Percentiles rank a stretch among this genome's conserved stretches.
These are phyloP conservation scores for Penicillium sp. DNA, from an alignment of 2,329 filamentous ascomycete species.

Conservation along the genomic window DNA sequence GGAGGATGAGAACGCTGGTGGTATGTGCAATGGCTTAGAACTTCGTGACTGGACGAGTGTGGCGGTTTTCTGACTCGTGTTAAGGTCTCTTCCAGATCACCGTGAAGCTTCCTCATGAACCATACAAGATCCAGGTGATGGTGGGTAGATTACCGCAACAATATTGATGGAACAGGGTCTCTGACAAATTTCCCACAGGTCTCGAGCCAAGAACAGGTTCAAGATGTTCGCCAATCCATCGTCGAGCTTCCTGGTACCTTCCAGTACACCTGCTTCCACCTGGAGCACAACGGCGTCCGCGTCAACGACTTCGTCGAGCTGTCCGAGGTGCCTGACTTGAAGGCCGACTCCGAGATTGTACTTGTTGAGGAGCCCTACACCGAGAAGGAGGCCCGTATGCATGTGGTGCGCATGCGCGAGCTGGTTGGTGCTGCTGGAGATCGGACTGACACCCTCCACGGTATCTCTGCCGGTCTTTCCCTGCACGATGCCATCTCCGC, in stretches of 20 bases:
- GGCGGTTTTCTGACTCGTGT: constrained; percentile 12
- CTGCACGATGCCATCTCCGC: constrained; percentile 75
- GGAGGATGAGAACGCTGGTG: constrained; percentile 38
- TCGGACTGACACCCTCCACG: constrained; percentile 81
- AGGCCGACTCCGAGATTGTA: constrained; percentile 72
- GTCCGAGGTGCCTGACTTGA: constrained; percentile 80
- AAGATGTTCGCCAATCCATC: constrained; percentile 94
- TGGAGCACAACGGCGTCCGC: constrained; percentile 82
- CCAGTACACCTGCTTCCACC: constrained; percentile 98
- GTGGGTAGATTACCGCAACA: constrained; percentile 53
- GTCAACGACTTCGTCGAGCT: constrained; percentile 96
- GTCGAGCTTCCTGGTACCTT: constrained; percentile 91
- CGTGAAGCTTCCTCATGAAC: constrained; percentile 77
- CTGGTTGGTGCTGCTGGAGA: constrained; percentile 90
- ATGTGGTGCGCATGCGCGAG: constrained; percentile 86
- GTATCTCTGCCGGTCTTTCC: constrained; percentile 79
- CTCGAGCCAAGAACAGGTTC: constrained; percentile 90
- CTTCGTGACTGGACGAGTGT: neutral
- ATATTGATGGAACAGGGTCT: neutral
- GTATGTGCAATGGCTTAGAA: constrained; percentile 24
- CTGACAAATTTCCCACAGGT: constrained; percentile 56
- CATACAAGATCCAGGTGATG: constrained; percentile 80
- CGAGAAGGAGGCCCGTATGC: constrained; percentile 95
- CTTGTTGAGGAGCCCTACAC: constrained; percentile 95
- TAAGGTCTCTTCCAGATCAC: constrained; percentile 67